phyloP scores from a whole-genome alignment of 495 filamentous ascomycete genomes.

The Penicillium desertorum region DNA sequence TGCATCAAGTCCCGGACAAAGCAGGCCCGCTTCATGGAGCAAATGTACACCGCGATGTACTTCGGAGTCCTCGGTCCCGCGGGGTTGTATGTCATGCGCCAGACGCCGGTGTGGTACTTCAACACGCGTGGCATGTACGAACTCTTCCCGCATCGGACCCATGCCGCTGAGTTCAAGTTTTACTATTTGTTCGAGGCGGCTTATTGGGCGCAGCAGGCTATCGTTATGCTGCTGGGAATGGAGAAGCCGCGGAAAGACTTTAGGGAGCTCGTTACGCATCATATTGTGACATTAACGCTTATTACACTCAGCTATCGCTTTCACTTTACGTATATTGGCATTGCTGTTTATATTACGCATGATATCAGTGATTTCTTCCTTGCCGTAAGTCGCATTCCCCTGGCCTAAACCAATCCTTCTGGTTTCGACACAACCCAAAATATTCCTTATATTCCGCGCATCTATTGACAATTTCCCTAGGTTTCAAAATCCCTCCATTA shows the following conservation, averaged over 20 bases:
- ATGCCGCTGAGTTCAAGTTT: slow-evolving; percentile 76
- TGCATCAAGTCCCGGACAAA: slow-evolving; percentile 68
- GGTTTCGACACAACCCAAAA: background rate
- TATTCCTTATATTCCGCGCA: background rate
- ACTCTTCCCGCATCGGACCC: slow-evolving; percentile 73
- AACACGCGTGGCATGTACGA: slow-evolving; percentile 82
- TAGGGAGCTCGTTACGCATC: slow-evolving; percentile 82
- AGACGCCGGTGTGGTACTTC: slow-evolving; percentile 89
- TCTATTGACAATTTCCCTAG: slow-evolving; percentile 34
- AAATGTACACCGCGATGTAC: slow-evolving; percentile 87
- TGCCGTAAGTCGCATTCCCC: slow-evolving; percentile 58
- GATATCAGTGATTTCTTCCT: slow-evolving; percentile 93
- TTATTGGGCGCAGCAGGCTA: slow-evolving; percentile 88
- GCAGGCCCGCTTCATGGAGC: slow-evolving; percentile 87
- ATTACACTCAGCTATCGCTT: slow-evolving; percentile 85
- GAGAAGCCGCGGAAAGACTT: slow-evolving; percentile 91
- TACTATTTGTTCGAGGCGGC: slow-evolving; percentile 90
- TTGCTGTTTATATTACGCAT: slow-evolving; percentile 88
- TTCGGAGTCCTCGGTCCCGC: slow-evolving; percentile 74
- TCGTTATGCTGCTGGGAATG: slow-evolving; percentile 76
- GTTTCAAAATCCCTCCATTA: slow-evolving; percentile 89
- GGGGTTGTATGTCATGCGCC: slow-evolving; percentile 82
- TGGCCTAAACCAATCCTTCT: background rate
- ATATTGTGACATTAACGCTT: slow-evolving; percentile 77
- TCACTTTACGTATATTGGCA: slow-evolving; percentile 89